A percentile compares a stretch with the other conserved stretches of the same genome.
Evolutionary conservation across 345 rosid genomes (phyloP).

Genomic region (Cochlearia excelsa): DNA sequence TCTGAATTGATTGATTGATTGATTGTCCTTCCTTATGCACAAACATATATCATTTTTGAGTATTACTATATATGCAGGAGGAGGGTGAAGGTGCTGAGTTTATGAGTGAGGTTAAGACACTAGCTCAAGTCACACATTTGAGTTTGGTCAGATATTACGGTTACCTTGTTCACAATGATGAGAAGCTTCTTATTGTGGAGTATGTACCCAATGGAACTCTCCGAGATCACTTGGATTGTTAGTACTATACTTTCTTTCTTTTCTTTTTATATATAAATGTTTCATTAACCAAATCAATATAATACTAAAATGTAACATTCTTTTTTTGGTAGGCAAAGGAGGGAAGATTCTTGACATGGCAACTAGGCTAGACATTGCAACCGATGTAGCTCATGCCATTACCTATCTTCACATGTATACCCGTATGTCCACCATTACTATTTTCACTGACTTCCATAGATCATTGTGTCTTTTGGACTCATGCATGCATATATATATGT

Average conservation of each 20-base stretch:
- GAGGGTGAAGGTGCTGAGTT: slow-evolving; percentile 76
- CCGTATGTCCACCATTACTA: slow-evolving; percentile 38
- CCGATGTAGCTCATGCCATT: slow-evolving; percentile 85
- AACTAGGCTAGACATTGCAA: slow-evolving; percentile 68
- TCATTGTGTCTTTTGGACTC: background rate
- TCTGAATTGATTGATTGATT: slow-evolving; percentile 3
- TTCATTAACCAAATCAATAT: too few species aligned
- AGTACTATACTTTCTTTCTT: slow-evolving; percentile 21
- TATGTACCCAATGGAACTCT: slow-evolving; percentile 88
- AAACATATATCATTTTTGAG: too few species aligned
- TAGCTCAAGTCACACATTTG: slow-evolving; percentile 79
- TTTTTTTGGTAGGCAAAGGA: slow-evolving; percentile 46
- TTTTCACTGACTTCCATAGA: background rate
- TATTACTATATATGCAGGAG: slow-evolving; percentile 34
- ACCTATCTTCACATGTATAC: slow-evolving; percentile 98
- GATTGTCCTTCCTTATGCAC: too few species aligned
- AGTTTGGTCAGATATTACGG: slow-evolving; percentile 79
- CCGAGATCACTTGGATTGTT: slow-evolving; percentile 87
- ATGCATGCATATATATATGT: too few species aligned
- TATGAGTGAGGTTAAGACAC: slow-evolving; percentile 67
- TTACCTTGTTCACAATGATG: slow-evolving; percentile 59
- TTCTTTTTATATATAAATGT: background rate
- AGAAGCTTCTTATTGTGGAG: slow-evolving; percentile 74
- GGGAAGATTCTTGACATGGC: slow-evolving; percentile 66
- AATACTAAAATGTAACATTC: too few species aligned